Evolutionary conservation across 2,329 filamentous ascomycete species (phyloP).

Genomic region (Pseudogymnoascus sp.): DNA sequence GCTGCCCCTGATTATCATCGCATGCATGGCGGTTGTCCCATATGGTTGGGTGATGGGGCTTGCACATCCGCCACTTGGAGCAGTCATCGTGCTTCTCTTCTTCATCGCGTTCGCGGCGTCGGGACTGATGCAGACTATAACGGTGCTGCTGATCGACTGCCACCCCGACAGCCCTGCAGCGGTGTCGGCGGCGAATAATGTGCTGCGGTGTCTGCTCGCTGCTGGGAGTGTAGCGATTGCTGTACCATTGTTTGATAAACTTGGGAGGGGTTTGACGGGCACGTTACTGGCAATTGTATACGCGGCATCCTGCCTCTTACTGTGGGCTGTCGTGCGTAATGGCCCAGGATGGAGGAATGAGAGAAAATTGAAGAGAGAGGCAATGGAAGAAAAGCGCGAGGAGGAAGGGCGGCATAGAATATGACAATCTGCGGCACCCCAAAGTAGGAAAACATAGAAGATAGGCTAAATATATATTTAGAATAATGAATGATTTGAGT

Average conservation of each 20-base stretch:
- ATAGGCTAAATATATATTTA: neutral
- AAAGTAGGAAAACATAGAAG: neutral
- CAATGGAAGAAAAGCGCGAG: slow-evolving; percentile 15
- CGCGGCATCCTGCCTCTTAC: slow-evolving; percentile 31
- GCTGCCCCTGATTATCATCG: slow-evolving; percentile 7
- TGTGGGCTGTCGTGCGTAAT: slow-evolving; percentile 37
- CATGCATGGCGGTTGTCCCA: neutral
- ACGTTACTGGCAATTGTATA: slow-evolving; percentile 45
- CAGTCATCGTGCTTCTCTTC: slow-evolving; percentile 16
- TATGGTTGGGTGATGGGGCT: slow-evolving; percentile 13
- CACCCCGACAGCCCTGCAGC: slow-evolving; percentile 10
- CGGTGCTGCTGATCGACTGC: slow-evolving; percentile 14
- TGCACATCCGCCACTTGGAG: neutral
- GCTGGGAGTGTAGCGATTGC: slow-evolving; percentile 10
- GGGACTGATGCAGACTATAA: slow-evolving; percentile 13
- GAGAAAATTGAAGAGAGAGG: slow-evolving; percentile 18
- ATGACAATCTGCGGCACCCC: neutral
- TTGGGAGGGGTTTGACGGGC: slow-evolving; percentile 43
- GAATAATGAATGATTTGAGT: neutral
- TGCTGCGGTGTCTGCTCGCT: slow-evolving; percentile 12
- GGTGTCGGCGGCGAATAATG: slow-evolving; percentile 12
- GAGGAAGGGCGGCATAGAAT: neutral
- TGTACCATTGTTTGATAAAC: slow-evolving; percentile 10
- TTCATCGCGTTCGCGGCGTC: slow-evolving; percentile 14
- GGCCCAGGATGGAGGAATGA: slow-evolving; percentile 40